Conservation (phyloP, 2,329 filamentous ascomycete genomes). For the Arthroderma sp. region DNA sequence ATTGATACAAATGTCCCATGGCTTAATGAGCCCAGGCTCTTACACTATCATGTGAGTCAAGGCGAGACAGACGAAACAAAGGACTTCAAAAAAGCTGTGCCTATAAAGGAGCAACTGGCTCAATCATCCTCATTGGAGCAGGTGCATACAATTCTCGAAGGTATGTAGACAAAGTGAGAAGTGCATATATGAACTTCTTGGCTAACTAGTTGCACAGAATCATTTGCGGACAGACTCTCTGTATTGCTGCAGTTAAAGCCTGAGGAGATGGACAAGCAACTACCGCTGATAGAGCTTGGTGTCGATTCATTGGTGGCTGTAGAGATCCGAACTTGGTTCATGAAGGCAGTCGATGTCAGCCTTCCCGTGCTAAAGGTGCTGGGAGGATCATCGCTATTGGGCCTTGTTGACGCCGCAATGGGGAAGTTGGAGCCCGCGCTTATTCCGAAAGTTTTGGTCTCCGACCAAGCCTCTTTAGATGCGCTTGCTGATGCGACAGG, state of each 20-base stretch:
- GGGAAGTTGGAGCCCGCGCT: neutral
- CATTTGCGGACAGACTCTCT: too few relatives aligned
- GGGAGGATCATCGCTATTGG: constrained; percentile 3
- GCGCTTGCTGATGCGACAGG: too few relatives aligned
- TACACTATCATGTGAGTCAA: neutral
- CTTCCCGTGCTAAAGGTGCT: constrained; percentile 12
- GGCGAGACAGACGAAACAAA: too few relatives aligned
- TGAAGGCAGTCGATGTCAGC: constrained; percentile 10
- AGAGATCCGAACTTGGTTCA: constrained; percentile 13
- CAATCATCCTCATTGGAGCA: too few relatives aligned
- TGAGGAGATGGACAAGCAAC: too few relatives aligned
- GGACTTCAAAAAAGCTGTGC: neutral
- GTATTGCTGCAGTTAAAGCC: too few relatives aligned
- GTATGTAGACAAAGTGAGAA: too few relatives aligned
- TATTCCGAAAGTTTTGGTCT: neutral
- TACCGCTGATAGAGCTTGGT: constrained; percentile 9
- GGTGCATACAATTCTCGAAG: too few relatives aligned
- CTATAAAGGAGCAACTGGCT: neutral
- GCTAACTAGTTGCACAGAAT: too few relatives aligned
- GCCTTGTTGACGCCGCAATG: too few relatives aligned
- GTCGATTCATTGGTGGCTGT: constrained; percentile 15
- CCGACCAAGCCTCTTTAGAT: too few relatives aligned
- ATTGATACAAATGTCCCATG: neutral
- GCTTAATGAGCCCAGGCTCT: neutral
- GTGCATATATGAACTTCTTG: too few relatives aligned